Percentiles rank a stretch among this genome's conserved stretches.
Evolutionary conservation across 371 early-diverging fungal species (phyloP).

Genomic region (Lichtheimia hyalospora): DNA sequence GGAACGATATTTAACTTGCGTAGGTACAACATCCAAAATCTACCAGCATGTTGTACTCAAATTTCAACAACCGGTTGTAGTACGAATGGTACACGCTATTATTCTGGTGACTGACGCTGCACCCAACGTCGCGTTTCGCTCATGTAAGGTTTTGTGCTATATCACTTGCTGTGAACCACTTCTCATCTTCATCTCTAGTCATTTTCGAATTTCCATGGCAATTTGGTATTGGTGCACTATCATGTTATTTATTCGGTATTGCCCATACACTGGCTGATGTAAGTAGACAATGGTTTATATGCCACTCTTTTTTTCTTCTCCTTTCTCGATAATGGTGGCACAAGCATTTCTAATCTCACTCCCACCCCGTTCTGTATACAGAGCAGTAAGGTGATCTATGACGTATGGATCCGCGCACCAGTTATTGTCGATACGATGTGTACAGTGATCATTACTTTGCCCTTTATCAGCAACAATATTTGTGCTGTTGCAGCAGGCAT

Average conservation of each 20-base stretch:
- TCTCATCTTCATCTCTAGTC: slow-evolving; percentile 16
- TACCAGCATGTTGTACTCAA: no score
- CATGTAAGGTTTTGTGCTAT: slow-evolving; percentile 11
- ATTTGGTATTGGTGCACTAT: slow-evolving; percentile 32
- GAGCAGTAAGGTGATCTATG: slow-evolving; percentile 31
- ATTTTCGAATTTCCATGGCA: slow-evolving; percentile 44
- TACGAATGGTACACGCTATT: slow-evolving; percentile 27
- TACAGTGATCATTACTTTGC: slow-evolving; percentile 18
- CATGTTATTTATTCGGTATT: slow-evolving; percentile 44
- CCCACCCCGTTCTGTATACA: slow-evolving; percentile 9
- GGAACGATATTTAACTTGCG: slow-evolving; percentile 1
- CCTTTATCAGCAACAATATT: slow-evolving; percentile 35
- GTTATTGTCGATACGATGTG: slow-evolving; percentile 22
- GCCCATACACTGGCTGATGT: slow-evolving; percentile 40
- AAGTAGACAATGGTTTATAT: slow-evolving; percentile 8
- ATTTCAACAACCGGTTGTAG: slow-evolving; percentile 7
- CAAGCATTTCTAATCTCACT: neutral
- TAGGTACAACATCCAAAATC: no score
- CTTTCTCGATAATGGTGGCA: no score
- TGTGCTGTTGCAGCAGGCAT: slow-evolving; percentile 24
- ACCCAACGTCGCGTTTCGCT: slow-evolving; percentile 15
- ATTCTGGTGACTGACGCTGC: slow-evolving; percentile 18
- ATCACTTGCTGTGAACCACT: neutral
- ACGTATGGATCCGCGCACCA: slow-evolving; percentile 23
- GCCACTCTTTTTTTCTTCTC: no score